Conservation (phyloP, 352 stramenopile species). For the Pythium guiyangense region DNA sequence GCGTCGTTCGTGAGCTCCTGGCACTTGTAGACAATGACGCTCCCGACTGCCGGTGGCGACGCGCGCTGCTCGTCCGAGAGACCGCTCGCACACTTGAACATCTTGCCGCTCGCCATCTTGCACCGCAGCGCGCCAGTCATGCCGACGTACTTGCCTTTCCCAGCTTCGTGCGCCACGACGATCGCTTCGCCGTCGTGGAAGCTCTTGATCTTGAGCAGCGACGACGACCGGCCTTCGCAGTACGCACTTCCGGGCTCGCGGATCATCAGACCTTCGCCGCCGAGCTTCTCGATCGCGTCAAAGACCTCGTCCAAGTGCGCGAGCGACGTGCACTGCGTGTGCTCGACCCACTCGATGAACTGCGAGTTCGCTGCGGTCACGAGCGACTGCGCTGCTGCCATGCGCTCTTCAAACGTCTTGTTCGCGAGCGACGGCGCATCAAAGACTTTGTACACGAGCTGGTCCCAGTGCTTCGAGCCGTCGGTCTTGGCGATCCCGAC, state of each 20-base stretch:
- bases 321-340: conserved; percentile 48
- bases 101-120: conserved; percentile 58
- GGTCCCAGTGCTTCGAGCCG: conserved; percentile 43
- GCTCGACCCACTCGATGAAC: conserved; percentile 58
- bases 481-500: conserved; percentile 63
- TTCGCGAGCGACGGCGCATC: conserved; percentile 42
- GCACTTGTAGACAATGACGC: conserved; percentile 80
- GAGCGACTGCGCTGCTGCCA: conserved; percentile 25
- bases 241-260: conserved; percentile 53
- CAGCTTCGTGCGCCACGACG: conserved; percentile 58
- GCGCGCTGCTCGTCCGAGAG: conserved; percentile 53
- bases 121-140: conserved; percentile 55
- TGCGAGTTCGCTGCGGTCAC: conserved; percentile 23
- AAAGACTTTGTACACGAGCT: conserved; percentile 70
- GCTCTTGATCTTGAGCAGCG: conserved; percentile 75
- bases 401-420: conserved; percentile 57
- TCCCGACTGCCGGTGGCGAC: conserved; percentile 38
- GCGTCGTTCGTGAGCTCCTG: conserved; percentile 68
- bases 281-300: conserved; percentile 46
- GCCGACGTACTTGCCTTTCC: conserved; percentile 63
- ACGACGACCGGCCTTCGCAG: conserved; percentile 35
- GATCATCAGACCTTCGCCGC: conserved; percentile 72
- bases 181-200: conserved; percentile 68
- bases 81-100: conserved; percentile 68
- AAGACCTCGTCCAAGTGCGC: conserved; percentile 50